Evolutionary conservation across 1,284 basidiomycete species (phyloP).

Genomic region (Trichosporon inkin): DNA sequence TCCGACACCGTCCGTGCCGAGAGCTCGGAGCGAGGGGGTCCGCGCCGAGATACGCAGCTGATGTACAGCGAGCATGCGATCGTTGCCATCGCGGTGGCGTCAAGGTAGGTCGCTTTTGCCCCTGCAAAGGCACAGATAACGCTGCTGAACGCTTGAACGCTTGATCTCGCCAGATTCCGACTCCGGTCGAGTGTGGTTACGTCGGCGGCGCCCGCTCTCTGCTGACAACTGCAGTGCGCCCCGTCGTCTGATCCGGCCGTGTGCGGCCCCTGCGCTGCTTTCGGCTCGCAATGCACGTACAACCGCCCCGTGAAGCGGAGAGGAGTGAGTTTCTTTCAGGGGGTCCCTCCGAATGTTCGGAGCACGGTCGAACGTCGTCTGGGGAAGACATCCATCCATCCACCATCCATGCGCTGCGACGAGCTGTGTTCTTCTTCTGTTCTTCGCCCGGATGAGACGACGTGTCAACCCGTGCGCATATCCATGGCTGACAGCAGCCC

Average conservation of each 20-base stretch:
- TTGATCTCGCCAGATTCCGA: background rate
- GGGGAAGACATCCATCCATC: background rate
- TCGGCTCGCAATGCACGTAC: conserved; percentile 43
- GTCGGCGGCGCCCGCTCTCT: background rate
- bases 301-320: conserved; percentile 44
- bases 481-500: conserved; percentile 10
- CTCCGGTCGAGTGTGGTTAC: background rate
- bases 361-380: background rate
- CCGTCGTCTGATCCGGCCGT: conserved; percentile 24
- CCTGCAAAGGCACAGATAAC: background rate
- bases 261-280: conserved; percentile 42
- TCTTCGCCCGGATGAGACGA: background rate
- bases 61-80: conserved; percentile 43
- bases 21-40: background rate
- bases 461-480: background rate
- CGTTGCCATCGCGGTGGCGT: conserved; percentile 45
- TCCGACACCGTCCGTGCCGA: background rate
- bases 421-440: background rate
- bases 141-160: conserved; percentile 3
- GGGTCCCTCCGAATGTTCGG: background rate
- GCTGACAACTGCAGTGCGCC: conserved; percentile 30
- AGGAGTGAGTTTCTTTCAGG: conserved; percentile 31
- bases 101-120: conserved; percentile 26
- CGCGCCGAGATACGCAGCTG: conserved; percentile 15
- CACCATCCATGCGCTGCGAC: background rate